Percentiles rank a stretch among this genome's conserved stretches.
Conservation (phyloP, 2,329 filamentous ascomycete genomes). For the Blastomyces emzantsi region DNA sequence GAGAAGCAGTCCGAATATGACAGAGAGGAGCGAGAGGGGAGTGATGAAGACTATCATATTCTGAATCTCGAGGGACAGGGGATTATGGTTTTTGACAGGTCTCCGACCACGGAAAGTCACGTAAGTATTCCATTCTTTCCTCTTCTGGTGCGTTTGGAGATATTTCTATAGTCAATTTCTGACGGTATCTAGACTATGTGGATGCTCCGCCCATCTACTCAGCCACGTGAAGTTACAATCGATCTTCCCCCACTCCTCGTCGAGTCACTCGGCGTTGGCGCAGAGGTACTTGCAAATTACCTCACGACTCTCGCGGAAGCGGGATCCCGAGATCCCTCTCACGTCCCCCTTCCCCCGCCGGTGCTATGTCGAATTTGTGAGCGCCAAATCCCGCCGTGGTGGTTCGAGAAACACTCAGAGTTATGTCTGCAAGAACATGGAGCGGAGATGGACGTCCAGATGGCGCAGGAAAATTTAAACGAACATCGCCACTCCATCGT, state of each 20-base stretch:
- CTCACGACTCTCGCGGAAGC: conserved; percentile 81
- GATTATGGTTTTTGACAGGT: conserved; percentile 93
- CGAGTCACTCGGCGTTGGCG: conserved; percentile 86
- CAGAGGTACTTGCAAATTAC: conserved; percentile 89
- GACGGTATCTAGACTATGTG: conserved; percentile 74
- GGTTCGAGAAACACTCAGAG: conserved; percentile 99
- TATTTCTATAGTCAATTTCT: conserved; percentile 16
- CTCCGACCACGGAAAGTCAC: conserved; percentile 74
- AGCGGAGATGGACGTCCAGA: conserved; percentile 95
- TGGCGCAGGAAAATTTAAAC: conserved; percentile 82
- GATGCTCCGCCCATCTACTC: conserved; percentile 92
- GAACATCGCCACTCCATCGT: conserved; percentile 94
- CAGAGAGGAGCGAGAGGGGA: conserved; percentile 20
- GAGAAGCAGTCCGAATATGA: background rate
- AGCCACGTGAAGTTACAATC: conserved; percentile 87
- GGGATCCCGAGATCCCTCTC: conserved; percentile 62
- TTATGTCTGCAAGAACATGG: conserved; percentile 91
- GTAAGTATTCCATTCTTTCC: conserved; percentile 46
- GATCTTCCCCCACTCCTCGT: conserved; percentile 84
- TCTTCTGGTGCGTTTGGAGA: background rate
- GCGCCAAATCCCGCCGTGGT: conserved; percentile 94
- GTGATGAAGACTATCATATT: conserved; percentile 40
- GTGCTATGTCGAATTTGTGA: conserved; percentile 96
- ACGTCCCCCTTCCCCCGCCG: conserved; percentile 70
- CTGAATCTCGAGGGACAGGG: conserved; percentile 90